A percentile compares a stretch with the other conserved stretches of the same genome.
These are phyloP conservation scores for Cryptococcus amylolentus DNA, from an alignment of 1,284 basidiomycete genomes.

Conservation along the genomic window DNA sequence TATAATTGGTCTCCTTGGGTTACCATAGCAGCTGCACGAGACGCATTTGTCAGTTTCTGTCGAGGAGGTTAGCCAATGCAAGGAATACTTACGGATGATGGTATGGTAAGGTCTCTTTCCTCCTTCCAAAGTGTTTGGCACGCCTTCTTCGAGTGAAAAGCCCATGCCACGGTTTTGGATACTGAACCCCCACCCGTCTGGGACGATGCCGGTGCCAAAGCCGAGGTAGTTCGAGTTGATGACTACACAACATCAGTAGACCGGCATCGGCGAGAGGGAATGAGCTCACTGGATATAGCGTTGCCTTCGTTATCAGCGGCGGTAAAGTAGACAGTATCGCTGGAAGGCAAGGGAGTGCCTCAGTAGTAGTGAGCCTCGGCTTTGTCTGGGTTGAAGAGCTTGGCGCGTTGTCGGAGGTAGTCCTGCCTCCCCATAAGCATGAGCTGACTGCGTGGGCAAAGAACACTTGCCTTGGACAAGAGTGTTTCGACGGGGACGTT, in stretches of 20 bases:
- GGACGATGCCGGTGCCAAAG: conserved; percentile 62
- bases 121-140: conserved; percentile 73
- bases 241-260: conserved; percentile 2
- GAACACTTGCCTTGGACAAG: conserved; percentile 65
- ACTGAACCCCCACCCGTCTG: conserved; percentile 86
- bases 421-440: conserved; percentile 52
- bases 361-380: conserved; percentile 63
- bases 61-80: not conserved
- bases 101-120: conserved; percentile 89
- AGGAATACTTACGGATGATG: conserved; percentile 61
- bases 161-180: conserved; percentile 87
- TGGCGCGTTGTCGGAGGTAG: conserved; percentile 72
- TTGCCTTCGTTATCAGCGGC: conserved; percentile 83
- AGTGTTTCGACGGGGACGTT: conserved; percentile 69
- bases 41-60: not conserved
- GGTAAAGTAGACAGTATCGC: conserved; percentile 89
- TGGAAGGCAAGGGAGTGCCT: conserved; percentile 54
- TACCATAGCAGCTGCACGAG: conserved; percentile 62
- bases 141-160: conserved; percentile 70
- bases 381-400: conserved; percentile 65
- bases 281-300: conserved; percentile 58
- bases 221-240: conserved; percentile 64
- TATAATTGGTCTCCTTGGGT: conserved; percentile 76
- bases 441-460: not conserved
- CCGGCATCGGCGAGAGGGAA: not conserved